Conservation (phyloP, 73 alveolate species). For the Paramecium sexaurelia region DNA sequence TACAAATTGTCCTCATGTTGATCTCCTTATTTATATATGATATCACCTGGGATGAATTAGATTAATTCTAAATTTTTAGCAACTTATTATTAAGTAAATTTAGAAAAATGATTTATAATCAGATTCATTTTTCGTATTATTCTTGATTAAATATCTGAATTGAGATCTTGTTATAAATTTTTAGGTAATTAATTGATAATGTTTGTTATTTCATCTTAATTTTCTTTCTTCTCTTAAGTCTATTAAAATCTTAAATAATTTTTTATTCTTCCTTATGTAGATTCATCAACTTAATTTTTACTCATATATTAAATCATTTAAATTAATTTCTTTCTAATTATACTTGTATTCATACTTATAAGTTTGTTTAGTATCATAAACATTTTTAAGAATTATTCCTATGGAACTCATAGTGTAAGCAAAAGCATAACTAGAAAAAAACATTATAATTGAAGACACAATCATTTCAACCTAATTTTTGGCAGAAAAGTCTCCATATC, state of each 20-base stretch:
- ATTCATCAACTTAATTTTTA: conserved; percentile 1
- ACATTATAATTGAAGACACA: conserved; percentile 15
- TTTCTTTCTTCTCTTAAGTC: neutral
- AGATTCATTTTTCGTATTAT: neutral
- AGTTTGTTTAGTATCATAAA: conserved; percentile 21
- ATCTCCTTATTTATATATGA: neutral
- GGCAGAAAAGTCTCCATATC: conserved; percentile 67
- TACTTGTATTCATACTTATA: conserved; percentile 6
- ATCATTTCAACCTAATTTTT: conserved; percentile 40
- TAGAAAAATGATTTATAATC: neutral
- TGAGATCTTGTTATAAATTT: neutral
- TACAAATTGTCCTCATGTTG: neutral
- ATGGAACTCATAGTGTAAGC: conserved; percentile 65
- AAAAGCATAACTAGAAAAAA: conserved; percentile 52
- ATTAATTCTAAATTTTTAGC: neutral
- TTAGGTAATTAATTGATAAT: neutral
- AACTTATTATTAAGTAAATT: neutral
- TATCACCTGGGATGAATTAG: neutral
- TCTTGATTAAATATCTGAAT: neutral
- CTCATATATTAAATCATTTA: neutral
- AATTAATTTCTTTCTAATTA: neutral
- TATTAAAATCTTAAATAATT: neutral
- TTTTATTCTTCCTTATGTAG: neutral
- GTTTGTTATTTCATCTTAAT: neutral
- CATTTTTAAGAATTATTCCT: conserved; percentile 54